Base-by-base conservation (phyloP, 2,329 filamentous ascomycete species). In the Fusarium ramigenum region DNA sequence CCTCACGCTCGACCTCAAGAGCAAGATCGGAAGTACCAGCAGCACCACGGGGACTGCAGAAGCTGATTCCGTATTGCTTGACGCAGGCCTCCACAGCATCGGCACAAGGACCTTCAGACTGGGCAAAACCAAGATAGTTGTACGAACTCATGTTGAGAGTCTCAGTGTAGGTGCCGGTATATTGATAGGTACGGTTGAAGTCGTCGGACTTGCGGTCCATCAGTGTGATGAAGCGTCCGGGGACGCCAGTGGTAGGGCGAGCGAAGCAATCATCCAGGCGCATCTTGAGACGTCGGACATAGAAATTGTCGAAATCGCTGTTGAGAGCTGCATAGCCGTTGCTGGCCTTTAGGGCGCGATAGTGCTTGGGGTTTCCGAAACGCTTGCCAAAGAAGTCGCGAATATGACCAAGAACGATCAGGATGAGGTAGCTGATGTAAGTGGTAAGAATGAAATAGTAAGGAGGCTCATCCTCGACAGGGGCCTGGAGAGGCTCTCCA, bases 131-230 rank as follows among this genome's bases (percentile, higher is more conserved):
- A 30, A 99, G 93, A 81, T 99, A 99, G 84, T 99, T 99, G 88
- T 99, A 99, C 3, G 96, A 99, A 85, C 96, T 98, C 92, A 99
- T 93, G 84, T 99, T 99, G 78, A 99, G 86, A 1, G 96, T 98
- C 83, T 99, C 94, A 3, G 96, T 98, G 66, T 90, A 92, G 53
- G 94, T 97, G 65, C 96, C 96, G 4, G 93, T 95, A 82, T 95
- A 91, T 80, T 93, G 90, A 86, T 97, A 99, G 66, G 93, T 92
- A 79, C 92, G 89, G 84, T 99, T 99, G 86, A 94, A 95, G 80
- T 99, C 94, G 80, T 96, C 89, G 6, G 95, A 97, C 77, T 90
- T 92, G 79, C 96, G 94, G 82, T 98, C 96, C 76, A 98, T 89
- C 43, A 99, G 87, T 30, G 94, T 98, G 78, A 99, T 97, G 85